Evolutionary conservation across 129 eudicot genomes (phyloP).

Genomic region (Helichrysum umbraculigerum): DNA sequence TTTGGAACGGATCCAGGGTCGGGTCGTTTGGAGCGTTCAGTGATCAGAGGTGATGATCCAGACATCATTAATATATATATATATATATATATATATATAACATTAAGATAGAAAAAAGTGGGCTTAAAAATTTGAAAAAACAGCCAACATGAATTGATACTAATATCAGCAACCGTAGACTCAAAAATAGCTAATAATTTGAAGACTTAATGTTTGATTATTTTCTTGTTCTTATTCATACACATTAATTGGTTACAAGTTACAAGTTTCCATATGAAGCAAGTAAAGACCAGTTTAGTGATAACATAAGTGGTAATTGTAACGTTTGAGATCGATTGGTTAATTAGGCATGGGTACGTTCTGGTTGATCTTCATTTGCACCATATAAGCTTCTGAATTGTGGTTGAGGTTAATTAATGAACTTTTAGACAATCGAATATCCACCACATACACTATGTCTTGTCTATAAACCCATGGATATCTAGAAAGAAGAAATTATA

Average conservation of each 20-base stretch:
- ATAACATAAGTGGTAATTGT: not conserved
- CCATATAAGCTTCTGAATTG: not conserved
- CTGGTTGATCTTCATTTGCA: too few species aligned
- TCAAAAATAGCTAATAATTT: not conserved
- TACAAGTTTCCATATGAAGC: not conserved
- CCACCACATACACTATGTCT: not conserved
- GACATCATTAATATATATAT: too few species aligned
- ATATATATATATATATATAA: too few species aligned
- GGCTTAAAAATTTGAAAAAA: not conserved
- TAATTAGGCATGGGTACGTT: not conserved
- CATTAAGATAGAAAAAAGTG: too few species aligned
- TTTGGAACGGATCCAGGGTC: too few species aligned
- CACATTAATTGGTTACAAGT: not conserved
- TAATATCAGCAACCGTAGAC: not conserved
- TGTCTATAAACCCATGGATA: not conserved
- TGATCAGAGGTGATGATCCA: too few species aligned
- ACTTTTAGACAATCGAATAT: not conserved
- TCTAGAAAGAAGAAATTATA: too few species aligned
- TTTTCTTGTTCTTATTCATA: not conserved
- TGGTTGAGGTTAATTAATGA: not conserved
- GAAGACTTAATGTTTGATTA: not conserved
- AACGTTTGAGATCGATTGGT: not conserved
- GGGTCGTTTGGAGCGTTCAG: too few species aligned
- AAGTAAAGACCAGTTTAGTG: not conserved
- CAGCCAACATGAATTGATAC: not conserved